A percentile compares a stretch with the other conserved stretches of the same genome.
Evolutionary conservation across 495 filamentous ascomycete genomes (phyloP).

Genomic region (Lindgomyces ingoldianus): DNA sequence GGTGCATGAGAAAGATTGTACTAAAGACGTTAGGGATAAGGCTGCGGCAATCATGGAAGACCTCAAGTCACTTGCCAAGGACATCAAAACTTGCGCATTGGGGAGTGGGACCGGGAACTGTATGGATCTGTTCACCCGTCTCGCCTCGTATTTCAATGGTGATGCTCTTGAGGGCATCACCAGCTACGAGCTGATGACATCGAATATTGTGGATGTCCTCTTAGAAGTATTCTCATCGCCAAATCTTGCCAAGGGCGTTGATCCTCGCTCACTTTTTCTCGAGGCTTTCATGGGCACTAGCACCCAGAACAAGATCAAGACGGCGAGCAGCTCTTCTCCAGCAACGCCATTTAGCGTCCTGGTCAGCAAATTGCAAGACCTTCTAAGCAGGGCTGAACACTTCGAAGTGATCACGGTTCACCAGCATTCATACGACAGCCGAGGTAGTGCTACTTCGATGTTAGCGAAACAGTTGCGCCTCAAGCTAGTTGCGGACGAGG

Average conservation of each 20-base stretch:
- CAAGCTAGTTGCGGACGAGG: slow-evolving; percentile 85
- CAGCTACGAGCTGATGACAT: slow-evolving; percentile 91
- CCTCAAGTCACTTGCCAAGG: slow-evolving; percentile 67
- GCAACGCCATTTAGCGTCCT: slow-evolving; percentile 87
- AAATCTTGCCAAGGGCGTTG: slow-evolving; percentile 47
- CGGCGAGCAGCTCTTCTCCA: slow-evolving; percentile 61
- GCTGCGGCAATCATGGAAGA: slow-evolving; percentile 72
- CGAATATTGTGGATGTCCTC: slow-evolving; percentile 80
- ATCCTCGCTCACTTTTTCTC: slow-evolving; percentile 80
- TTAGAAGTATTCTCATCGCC: slow-evolving; percentile 75
- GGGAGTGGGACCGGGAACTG: slow-evolving; percentile 57
- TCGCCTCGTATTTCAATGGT: slow-evolving; percentile 87
- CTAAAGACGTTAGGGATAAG: slow-evolving; percentile 70
- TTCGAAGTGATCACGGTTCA: slow-evolving; percentile 97
- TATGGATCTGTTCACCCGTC: slow-evolving; percentile 65
- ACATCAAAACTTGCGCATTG: slow-evolving; percentile 70
- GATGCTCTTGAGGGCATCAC: slow-evolving; percentile 90
- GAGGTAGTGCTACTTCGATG: slow-evolving; percentile 92
- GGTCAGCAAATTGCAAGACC: slow-evolving; percentile 91
- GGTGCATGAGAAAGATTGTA: slow-evolving; percentile 72
- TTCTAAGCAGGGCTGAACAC: slow-evolving; percentile 93
- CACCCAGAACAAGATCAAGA: slow-evolving; percentile 56
- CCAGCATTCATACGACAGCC: slow-evolving; percentile 87
- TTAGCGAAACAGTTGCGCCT: slow-evolving; percentile 92
- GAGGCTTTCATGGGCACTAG: slow-evolving; percentile 89